Evolutionary conservation across 148 eudicot genomes (phyloP).

Genomic region (Hydrangea macrophylla): DNA sequence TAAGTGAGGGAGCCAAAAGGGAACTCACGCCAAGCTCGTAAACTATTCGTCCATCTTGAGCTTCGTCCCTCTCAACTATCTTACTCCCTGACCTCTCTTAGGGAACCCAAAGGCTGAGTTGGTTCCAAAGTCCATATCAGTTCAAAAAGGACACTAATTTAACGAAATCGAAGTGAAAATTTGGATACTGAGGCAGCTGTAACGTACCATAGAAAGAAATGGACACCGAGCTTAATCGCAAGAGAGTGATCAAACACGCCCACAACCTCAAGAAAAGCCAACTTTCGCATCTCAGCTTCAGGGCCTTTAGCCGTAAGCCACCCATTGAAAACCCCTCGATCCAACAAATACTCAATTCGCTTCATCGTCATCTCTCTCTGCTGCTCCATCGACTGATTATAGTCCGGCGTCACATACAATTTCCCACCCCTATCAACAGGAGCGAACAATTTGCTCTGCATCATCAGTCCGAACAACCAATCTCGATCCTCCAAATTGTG

Average conservation of each 20-base stretch:
- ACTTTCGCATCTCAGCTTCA: slow-evolving; percentile 52
- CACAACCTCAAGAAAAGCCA: slow-evolving; percentile 53
- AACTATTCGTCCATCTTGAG: too few relatives aligned
- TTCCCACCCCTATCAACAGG: slow-evolving; percentile 46
- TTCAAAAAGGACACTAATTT: too few relatives aligned
- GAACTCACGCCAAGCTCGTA: too few relatives aligned
- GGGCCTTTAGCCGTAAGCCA: slow-evolving; percentile 56
- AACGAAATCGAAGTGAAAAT: too few relatives aligned
- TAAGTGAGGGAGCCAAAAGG: too few relatives aligned
- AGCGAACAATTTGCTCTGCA: slow-evolving; percentile 52
- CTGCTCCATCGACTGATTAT: slow-evolving; percentile 74
- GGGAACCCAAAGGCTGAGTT: too few relatives aligned
- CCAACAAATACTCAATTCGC: slow-evolving; percentile 49
- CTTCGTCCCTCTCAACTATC: too few relatives aligned
- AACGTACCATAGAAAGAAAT: slow-evolving; percentile 74
- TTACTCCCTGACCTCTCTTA: too few relatives aligned
- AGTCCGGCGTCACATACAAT: slow-evolving; percentile 55
- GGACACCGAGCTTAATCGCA: slow-evolving; percentile 69
- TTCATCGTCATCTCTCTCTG: slow-evolving; percentile 71
- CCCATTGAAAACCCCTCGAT: slow-evolving; percentile 56
- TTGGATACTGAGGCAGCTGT: neutral
- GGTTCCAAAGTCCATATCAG: too few relatives aligned
- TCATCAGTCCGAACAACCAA: slow-evolving; percentile 58
- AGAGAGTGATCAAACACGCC: slow-evolving; percentile 75
- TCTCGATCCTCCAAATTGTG: slow-evolving; percentile 70